Evolutionary conservation across 352 stramenopile species (phyloP).

Genomic region (Globisporangium polare): DNA sequence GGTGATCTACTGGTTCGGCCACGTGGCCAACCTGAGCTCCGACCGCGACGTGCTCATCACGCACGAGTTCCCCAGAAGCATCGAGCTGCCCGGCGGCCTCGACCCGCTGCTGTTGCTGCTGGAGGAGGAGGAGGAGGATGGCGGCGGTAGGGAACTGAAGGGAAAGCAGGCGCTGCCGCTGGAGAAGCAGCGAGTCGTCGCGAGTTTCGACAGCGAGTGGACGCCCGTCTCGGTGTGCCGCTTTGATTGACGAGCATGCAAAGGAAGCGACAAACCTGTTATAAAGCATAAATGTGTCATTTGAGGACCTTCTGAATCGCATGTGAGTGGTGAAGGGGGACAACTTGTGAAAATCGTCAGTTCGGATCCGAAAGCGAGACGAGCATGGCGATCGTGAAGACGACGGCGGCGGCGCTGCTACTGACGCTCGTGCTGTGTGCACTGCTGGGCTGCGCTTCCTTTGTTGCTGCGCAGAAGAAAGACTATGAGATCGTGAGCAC

Average conservation of each 20-base stretch:
- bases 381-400: slow-evolving; percentile 2
- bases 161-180: slow-evolving; percentile 22
- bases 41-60: slow-evolving; percentile 61
- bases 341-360: neutral
- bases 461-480: neutral
- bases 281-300: neutral
- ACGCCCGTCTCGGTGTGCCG: slow-evolving; percentile 31
- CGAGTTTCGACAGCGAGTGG: slow-evolving; percentile 37
- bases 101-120: slow-evolving; percentile 30
- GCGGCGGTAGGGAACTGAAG: slow-evolving; percentile 10
- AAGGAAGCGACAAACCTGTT: neutral
- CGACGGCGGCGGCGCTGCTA: neutral
- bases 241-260: slow-evolving; percentile 7
- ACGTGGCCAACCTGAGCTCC: slow-evolving; percentile 50
- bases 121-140: neutral
- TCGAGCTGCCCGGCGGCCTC: slow-evolving; percentile 52
- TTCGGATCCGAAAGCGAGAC: neutral
- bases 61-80: slow-evolving; percentile 46
- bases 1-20: slow-evolving; percentile 89
- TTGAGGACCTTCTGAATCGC: neutral
- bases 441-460: neutral
- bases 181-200: slow-evolving; percentile 20
- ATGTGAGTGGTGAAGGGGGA: neutral
- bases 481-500: slow-evolving; percentile 19
- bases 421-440: slow-evolving; percentile 1